phyloP scores from a whole-genome alignment of 768 basidiomycete genomes.

The Filobasidium wieringae region DNA sequence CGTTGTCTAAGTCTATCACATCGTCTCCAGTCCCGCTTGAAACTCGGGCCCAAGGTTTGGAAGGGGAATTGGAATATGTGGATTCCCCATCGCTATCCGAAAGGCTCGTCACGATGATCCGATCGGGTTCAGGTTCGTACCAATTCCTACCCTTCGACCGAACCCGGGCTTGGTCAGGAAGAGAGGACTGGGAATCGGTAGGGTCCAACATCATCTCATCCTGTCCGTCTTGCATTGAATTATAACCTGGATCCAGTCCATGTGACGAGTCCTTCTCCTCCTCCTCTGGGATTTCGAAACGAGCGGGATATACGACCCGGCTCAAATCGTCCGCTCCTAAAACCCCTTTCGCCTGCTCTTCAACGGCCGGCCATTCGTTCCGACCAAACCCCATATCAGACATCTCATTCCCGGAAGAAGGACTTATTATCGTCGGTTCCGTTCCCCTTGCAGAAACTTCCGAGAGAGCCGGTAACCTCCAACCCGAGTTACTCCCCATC shows the following conservation, averaged over 20 bases:
- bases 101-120: slow-evolving; percentile 10
- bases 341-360: too few relatives aligned
- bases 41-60: neutral
- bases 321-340: neutral
- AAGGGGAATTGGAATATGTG: neutral
- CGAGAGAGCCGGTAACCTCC: neutral
- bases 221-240: neutral
- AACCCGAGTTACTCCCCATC: neutral
- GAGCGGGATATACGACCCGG: neutral
- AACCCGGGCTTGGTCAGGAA: neutral
- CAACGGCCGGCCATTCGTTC: neutral
- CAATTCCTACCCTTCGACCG: neutral
- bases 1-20: neutral
- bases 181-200: neutral
- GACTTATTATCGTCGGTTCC: neutral
- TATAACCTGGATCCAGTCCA: too few relatives aligned
- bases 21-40: neutral
- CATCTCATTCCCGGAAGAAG: neutral
- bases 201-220: neutral
- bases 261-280: neutral
- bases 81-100: slow-evolving; percentile 8
- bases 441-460: neutral
- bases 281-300: neutral
- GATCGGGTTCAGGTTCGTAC: slow-evolving; percentile 15
- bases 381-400: neutral